Evolutionary conservation across 2,329 filamentous ascomycete genomes (phyloP), one percentile per base, ranked within the genome.

Genomic region (Sclerotiophoma versabilis): DNA sequence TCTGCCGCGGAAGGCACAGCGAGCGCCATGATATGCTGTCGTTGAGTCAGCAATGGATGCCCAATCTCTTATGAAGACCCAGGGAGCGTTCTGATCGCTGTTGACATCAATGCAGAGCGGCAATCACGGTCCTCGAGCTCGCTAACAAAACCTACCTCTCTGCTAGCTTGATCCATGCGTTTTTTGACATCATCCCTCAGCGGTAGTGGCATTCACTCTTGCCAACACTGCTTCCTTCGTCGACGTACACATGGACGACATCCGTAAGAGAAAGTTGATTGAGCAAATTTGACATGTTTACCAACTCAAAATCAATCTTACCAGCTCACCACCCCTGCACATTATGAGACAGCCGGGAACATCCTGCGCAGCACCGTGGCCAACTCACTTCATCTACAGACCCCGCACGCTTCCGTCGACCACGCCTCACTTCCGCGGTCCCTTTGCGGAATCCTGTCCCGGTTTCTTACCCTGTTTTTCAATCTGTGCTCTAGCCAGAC

Each of bases 121-220:
- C 26, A 38, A 6, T 44, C 9, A 27, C 26, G 17, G 9, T 7
- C 17, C 26, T 8, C 5, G 29, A 25, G 33, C 26, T 38, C 32
- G 44, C n/a, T 44, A 20, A 25, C 20, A 23, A 34, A 17, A 45
- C 23, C 22, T 14, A 25, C 11, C n/a, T 32, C 2, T 27, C n/a
- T 36, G 29, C 45, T 34, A 36, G 51, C 41, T 49, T 54, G 45
- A 54, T 41, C 45, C 51, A 54, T 54, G 51, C 27, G n/a, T 27
- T 14, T 27, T 15, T 29, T 15, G 15, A 23, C 17, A 41, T 17
- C 4, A 26, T 4, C 17, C 19, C 6, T 32, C 27, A 6, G 27
- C 9, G 32, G 19, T 34, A 46, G 33, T 52, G 22, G 25, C 34
- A 39, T 20, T 23, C 19, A 36, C 34, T 39, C 27, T 10, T 12